phyloP scores from a whole-genome alignment of 2,329 filamentous ascomycete genomes.

The Tolypocladium endophyticum region DNA sequence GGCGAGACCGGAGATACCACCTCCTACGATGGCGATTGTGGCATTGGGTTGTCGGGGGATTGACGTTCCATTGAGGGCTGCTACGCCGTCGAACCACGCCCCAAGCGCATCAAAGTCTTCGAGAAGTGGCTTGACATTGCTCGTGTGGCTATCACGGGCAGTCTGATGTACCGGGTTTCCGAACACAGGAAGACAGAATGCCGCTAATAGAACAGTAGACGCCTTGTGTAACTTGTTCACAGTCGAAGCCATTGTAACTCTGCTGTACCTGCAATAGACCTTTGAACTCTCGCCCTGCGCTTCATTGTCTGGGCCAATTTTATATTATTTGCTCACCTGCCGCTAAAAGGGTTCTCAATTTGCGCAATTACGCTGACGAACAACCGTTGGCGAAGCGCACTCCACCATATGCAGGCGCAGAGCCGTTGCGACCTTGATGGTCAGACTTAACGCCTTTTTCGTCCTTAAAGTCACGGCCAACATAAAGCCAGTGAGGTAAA shows the following conservation, averaged over 20 bases:
- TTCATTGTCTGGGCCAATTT: neutral
- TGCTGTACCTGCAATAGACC: neutral
- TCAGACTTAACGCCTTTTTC: neutral
- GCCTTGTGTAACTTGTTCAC: neutral
- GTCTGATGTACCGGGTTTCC: neutral
- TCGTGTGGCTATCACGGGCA: neutral
- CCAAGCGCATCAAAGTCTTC: slow-evolving; percentile 20
- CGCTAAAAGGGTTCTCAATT: too few species aligned
- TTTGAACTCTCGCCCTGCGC: neutral
- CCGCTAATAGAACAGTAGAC: neutral
- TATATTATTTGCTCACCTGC: neutral
- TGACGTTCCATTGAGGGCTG: slow-evolving; percentile 19
- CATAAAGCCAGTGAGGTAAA: neutral
- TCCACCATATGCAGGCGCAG: neutral
- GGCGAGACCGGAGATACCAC: slow-evolving; percentile 21
- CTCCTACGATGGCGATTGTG: slow-evolving; percentile 22
- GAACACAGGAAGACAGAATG: neutral
- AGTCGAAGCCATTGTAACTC: neutral
- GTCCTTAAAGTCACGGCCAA: neutral
- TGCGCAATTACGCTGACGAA: neutral
- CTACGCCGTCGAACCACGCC: slow-evolving; percentile 28
- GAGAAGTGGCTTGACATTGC: neutral
- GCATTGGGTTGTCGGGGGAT: slow-evolving; percentile 8
- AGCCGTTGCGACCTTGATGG: neutral
- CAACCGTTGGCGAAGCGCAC: neutral